These are phyloP conservation scores for Akanthomyces lecanii DNA, from an alignment of 2,329 filamentous ascomycete species.

Conservation along the genomic window DNA sequence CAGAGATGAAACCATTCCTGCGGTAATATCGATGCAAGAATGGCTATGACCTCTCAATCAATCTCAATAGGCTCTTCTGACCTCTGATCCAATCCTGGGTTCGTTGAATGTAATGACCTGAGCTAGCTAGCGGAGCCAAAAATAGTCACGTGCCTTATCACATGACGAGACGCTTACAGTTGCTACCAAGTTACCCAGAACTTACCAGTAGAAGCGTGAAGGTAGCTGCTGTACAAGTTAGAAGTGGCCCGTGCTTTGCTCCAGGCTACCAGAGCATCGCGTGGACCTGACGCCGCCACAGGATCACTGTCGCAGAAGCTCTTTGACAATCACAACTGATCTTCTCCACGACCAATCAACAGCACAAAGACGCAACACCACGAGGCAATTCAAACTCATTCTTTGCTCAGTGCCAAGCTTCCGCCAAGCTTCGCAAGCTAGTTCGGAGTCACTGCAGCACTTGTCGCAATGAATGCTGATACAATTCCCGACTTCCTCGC, in stretches of 20 bases:
- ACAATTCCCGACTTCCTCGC: slow-evolving; percentile 88
- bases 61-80: background rate
- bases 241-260: background rate
- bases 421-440: background rate
- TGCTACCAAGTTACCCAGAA: background rate
- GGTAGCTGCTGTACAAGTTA: background rate
- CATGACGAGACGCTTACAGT: background rate
- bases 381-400: background rate
- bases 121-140: background rate
- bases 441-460: background rate
- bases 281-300: slow-evolving; percentile 8
- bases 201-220: background rate
- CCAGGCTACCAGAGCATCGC: slow-evolving; percentile 8
- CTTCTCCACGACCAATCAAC: background rate
- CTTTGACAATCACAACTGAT: background rate
- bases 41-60: slow-evolving; percentile 21
- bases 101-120: slow-evolving; percentile 7
- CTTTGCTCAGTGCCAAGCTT: background rate
- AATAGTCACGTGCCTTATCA: background rate
- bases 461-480: slow-evolving; percentile 68
- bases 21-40: slow-evolving; percentile 27
- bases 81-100: background rate
- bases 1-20: slow-evolving; percentile 54
- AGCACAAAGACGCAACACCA: background rate
- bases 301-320: background rate